Evolutionary conservation across 1,284 basidiomycete genomes (phyloP), one percentile per base, ranked within the genome.

Genomic region (Cryptococcus deneoformans): DNA sequence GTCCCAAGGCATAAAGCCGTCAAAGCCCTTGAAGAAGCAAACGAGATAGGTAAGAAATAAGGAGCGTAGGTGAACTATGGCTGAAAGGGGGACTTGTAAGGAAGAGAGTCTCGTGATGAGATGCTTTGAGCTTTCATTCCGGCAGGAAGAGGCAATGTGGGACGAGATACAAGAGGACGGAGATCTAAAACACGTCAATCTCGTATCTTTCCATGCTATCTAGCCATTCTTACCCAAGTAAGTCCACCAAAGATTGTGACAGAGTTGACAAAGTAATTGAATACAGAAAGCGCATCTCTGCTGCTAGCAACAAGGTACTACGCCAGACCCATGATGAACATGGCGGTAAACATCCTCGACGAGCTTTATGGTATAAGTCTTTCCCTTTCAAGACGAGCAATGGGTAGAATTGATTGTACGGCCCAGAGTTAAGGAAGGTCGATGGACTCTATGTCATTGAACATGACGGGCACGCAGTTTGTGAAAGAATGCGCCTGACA

Each of bases 111-210:
- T 16, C 87, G 81, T 2, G 82, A 82, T 2, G 82, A 82, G 62
- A 85, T 80, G 12, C 86, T 86, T 58, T 89, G 87, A 0, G 79
- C 83, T 61, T 85, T 80, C 61, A 89, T 76, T 0, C 85, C 86
- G 82, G 81, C 86, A 88, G 87, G 75, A 89, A 88, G 11, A 88
- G 11, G 80, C 80, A 57, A 89, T 83, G 76, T 89, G 87, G 9
- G 83, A 83, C 48, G 82, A 83, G 20, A 20, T 20, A 20, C 1
- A 20, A 20, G 45, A 83, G 75, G 57, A 90, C 89, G 20, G 81
- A 84, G 80, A 89, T 63, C 73, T 71, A 68, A 8, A n/a, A 10
- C 14, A 46, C 3, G 35, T 44, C 44, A 47, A 29, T 29, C 29
- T 29, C 29, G 29, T 5, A 29, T 29, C 29, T 29, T 29, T 29